Evolutionary conservation across 2,329 filamentous ascomycete species (phyloP).

Genomic region (Diaporthe sp.): DNA sequence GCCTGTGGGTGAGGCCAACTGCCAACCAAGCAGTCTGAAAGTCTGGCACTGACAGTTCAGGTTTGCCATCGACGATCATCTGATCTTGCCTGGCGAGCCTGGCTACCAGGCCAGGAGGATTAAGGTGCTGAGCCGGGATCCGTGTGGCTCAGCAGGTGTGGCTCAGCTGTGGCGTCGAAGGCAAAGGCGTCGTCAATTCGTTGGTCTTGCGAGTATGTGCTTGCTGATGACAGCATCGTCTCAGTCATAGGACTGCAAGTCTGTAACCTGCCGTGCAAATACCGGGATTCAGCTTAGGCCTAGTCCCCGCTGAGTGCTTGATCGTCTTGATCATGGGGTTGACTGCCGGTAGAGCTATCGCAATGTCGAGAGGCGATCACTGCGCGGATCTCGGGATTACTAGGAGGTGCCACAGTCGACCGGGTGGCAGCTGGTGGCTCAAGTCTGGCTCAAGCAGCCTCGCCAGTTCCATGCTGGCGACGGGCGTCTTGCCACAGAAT

Average conservation of each 20-base stretch:
- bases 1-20: not conserved
- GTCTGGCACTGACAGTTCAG: not conserved
- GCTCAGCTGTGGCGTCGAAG: conserved; percentile 21
- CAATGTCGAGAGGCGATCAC: not conserved
- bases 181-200: not conserved
- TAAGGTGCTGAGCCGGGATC: not conserved
- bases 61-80: conserved; percentile 26
- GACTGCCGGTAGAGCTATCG: not conserved
- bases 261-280: not conserved
- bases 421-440: not conserved
- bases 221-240: conserved; percentile 4
- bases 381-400: conserved; percentile 8
- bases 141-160: conserved; percentile 28
- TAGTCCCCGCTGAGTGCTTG: not conserved
- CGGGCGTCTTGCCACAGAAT: not conserved
- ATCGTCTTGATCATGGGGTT: not conserved
- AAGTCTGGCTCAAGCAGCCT: not conserved
- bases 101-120: not conserved
- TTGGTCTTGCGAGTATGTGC: not conserved
- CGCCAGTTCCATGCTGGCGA: not conserved
- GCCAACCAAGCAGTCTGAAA: conserved; percentile 1
- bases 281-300: not conserved
- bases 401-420: not conserved
- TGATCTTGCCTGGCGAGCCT: not conserved
- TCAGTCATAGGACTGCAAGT: not conserved